phyloP scores from a whole-genome alignment of 345 rosid genomes.

The Nasturtium officinale region DNA sequence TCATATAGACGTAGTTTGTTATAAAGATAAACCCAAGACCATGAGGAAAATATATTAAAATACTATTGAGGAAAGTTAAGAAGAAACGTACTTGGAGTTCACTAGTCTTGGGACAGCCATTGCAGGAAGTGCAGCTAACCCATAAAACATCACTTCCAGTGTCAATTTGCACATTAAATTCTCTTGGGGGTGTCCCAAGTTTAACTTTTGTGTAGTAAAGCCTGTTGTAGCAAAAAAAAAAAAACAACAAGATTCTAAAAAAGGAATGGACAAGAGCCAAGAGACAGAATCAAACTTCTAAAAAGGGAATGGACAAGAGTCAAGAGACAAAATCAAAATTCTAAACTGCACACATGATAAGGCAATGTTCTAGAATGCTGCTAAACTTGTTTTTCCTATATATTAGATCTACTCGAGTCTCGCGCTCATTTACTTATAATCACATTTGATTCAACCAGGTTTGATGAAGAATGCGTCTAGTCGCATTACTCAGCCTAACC shows the following conservation, averaged over 20 bases:
- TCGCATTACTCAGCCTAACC: slow-evolving; percentile 10
- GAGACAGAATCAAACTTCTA: slow-evolving; percentile 11
- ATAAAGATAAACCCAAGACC: slow-evolving; percentile 29
- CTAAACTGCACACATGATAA: slow-evolving; percentile 1
- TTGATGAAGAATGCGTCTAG: background rate
- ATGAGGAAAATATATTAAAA: background rate
- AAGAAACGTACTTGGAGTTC: slow-evolving; percentile 68
- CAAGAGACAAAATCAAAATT: slow-evolving; percentile 10
- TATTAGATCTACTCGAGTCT: background rate
- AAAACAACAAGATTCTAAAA: slow-evolving; percentile 9
- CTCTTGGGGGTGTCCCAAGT: slow-evolving; percentile 86
- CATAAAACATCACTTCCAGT: slow-evolving; percentile 97
- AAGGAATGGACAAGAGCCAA: slow-evolving; percentile 15
- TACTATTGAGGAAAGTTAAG: background rate
- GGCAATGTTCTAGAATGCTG: slow-evolving; percentile 7
- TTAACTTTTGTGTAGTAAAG: slow-evolving; percentile 81
- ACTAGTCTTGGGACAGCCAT: slow-evolving; percentile 81
- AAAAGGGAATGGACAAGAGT: slow-evolving; percentile 20
- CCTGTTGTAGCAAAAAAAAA: slow-evolving; percentile 46
- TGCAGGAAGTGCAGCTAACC: slow-evolving; percentile 85
- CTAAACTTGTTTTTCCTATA: slow-evolving; percentile 14
- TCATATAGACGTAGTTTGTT: background rate
- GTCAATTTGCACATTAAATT: slow-evolving; percentile 88
- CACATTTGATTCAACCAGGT: background rate
- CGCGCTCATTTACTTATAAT: background rate